phyloP scores from a whole-genome alignment of 345 rosid genomes.

The Populus simonii region DNA sequence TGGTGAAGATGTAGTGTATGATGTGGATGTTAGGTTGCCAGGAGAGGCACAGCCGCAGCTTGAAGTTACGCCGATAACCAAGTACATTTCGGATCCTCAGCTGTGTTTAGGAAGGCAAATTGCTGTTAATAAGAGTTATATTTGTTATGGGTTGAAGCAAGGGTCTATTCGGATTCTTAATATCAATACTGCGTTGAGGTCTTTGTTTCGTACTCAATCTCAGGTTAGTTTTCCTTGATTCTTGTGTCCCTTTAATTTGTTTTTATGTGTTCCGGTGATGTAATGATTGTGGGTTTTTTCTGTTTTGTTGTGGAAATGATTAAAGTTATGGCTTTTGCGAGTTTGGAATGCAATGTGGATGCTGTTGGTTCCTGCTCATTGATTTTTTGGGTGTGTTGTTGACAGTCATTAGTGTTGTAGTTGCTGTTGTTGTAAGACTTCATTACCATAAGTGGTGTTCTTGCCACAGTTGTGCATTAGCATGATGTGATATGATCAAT shows the following conservation, averaged over 20 bases:
- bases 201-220: constrained; percentile 70
- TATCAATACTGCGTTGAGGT: constrained; percentile 68
- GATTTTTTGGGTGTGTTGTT: not conserved
- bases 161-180: constrained; percentile 82
- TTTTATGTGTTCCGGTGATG: not conserved
- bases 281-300: not conserved
- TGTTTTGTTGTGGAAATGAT: not conserved
- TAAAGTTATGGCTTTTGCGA: not conserved
- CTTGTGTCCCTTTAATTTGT: not conserved
- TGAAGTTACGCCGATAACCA: constrained; percentile 88
- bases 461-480: not conserved
- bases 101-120: constrained; percentile 76
- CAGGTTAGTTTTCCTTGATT: constrained; percentile 45
- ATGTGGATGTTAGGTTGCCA: constrained; percentile 54
- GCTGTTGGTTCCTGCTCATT: not conserved
- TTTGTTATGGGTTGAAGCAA: constrained; percentile 78
- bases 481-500: too few species aligned
- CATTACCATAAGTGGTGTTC: not conserved
- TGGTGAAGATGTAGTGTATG: constrained; percentile 53
- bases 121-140: constrained; percentile 67
- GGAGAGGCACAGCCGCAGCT: constrained; percentile 82
- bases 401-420: not conserved
- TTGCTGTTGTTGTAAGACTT: not conserved
- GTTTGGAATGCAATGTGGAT: not conserved
- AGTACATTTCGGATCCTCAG: constrained; percentile 77